Evolutionary conservation across 495 filamentous ascomycete genomes (phyloP), one percentile per base, ranked within the genome.

Genomic region (Sordaria brevicollis): DNA sequence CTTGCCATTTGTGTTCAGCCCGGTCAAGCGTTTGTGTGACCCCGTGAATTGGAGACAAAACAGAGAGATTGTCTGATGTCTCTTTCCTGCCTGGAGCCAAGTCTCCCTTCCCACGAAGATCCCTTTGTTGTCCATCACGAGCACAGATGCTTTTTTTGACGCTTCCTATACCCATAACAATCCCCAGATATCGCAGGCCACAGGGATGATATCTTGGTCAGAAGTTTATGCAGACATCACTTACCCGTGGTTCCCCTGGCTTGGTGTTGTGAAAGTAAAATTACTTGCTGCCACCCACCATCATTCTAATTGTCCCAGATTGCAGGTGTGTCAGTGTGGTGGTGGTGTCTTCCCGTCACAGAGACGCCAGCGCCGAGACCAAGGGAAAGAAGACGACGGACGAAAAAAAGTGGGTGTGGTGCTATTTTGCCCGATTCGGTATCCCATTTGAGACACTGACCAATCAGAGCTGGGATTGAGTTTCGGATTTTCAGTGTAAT

Each of bases 391-490:
- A 29, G 29, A 21, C 41, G n/a, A 43, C n/a, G 21, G 21, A 13
- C n/a, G 8, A 31, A 57, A 54, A 57, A 31, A 13, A 54, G 49
- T 62, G 49, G 49, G 49, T 31, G 25, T 62, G 25, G 49, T 62
- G 49, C 25, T 31, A 67, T 66, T 65, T n/a, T 37, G 19, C 69
- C 39, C 34, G 39, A 39, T 68, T 68, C 43, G 69, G 70, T 66
- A 35, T 54, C 31, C 69, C 62, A 36, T 67, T 49, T 10, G 19
- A 36, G 21, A 11, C 31, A 54, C 35, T 67, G 66, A 43, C 70
- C 70, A 71, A 71, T 71, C 66, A 71, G 66, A 69, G 11, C 0
- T 3, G 33, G 15, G 10, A 62, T 8, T 8, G 25, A 6, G 25
- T 62, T 57, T 57, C 25, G 21, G 5, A 17, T 8, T 57, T 57